Percentiles rank a stretch among this genome's conserved stretches.
Conservation (phyloP, 2,329 filamentous ascomycete species). For the Aspergillus bombycis region DNA sequence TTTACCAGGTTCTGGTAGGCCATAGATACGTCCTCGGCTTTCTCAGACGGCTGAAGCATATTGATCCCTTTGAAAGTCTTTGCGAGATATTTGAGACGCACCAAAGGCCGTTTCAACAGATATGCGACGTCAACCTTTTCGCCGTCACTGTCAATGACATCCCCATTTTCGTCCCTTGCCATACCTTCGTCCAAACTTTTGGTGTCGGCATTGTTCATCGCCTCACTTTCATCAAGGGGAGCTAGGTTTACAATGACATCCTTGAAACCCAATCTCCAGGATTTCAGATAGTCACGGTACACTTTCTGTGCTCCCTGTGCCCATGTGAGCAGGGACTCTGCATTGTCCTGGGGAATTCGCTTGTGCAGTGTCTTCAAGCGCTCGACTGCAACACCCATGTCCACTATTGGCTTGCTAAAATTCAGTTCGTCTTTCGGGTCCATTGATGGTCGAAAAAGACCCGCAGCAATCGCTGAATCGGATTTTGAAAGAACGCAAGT, state of each 20-base stretch:
- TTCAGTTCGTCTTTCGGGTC: constrained; percentile 60
- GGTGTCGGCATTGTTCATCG: constrained; percentile 43
- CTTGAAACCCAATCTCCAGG: constrained; percentile 92
- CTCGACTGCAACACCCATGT: constrained; percentile 90
- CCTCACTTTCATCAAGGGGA: constrained; percentile 69
- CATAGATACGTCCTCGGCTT: constrained; percentile 61
- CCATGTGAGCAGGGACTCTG: constrained; percentile 77
- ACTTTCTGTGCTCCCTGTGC: constrained; percentile 75
- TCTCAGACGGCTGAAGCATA: constrained; percentile 46
- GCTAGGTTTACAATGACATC: constrained; percentile 93
- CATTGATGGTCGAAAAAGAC: constrained; percentile 66
- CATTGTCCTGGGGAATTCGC: constrained; percentile 73
- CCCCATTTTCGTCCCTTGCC: constrained; percentile 61
- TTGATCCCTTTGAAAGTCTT: constrained; percentile 74
- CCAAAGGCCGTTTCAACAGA: constrained; percentile 83
- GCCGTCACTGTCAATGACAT: constrained; percentile 71
- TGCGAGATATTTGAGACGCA: constrained; percentile 82
- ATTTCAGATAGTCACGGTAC: constrained; percentile 82
- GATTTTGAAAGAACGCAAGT: constrained; percentile 79
- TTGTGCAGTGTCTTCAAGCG: constrained; percentile 79
- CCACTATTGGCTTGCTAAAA: constrained; percentile 83
- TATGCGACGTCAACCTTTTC: constrained; percentile 94
- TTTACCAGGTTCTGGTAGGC: constrained; percentile 74
- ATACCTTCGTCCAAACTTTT: constrained; percentile 58
- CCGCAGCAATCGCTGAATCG: constrained; percentile 64